Conservation (phyloP, 345 rosid genomes). For the Brassica juncea region DNA sequence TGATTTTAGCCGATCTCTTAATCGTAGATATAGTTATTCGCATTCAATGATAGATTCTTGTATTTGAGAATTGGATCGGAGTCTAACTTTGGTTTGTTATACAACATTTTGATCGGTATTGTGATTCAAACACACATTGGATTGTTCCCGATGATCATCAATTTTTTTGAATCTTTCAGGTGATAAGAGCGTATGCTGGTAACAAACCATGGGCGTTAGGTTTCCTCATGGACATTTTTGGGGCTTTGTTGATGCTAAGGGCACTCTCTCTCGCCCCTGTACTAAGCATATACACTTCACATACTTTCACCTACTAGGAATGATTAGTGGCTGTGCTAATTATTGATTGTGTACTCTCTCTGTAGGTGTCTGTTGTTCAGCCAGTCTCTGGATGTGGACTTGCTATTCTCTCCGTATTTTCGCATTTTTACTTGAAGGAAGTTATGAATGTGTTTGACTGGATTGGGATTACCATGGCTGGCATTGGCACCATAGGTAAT, state of each 20-base stretch:
- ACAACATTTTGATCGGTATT: neutral
- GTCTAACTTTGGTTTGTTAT: neutral
- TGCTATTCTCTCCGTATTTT: slow-evolving; percentile 84
- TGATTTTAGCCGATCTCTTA: neutral
- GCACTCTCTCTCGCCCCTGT: slow-evolving; percentile 94
- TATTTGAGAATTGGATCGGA: slow-evolving; percentile 3
- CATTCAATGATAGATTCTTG: neutral
- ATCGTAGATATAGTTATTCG: neutral
- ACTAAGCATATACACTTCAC: slow-evolving; percentile 39
- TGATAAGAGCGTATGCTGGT: slow-evolving; percentile 74
- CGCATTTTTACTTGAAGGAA: slow-evolving; percentile 94
- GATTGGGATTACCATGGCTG: slow-evolving; percentile 92
- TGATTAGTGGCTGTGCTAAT: neutral
- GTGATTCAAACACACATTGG: slow-evolving; percentile 1
- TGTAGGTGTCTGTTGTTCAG: slow-evolving; percentile 90
- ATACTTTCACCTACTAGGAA: too few relatives aligned
- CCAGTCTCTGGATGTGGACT: slow-evolving; percentile 99
- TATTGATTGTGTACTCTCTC: neutral
- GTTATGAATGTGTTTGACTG: slow-evolving; percentile 92
- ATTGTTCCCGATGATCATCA: neutral
- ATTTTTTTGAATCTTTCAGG: slow-evolving; percentile 46
- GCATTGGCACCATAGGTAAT: slow-evolving; percentile 96
- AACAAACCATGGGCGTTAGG: slow-evolving; percentile 83
- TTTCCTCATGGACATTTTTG: slow-evolving; percentile 87
- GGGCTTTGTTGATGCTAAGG: slow-evolving; percentile 88